phyloP scores from a whole-genome alignment of 2,329 filamentous ascomycete species.

The Erysiphe pulchra region DNA sequence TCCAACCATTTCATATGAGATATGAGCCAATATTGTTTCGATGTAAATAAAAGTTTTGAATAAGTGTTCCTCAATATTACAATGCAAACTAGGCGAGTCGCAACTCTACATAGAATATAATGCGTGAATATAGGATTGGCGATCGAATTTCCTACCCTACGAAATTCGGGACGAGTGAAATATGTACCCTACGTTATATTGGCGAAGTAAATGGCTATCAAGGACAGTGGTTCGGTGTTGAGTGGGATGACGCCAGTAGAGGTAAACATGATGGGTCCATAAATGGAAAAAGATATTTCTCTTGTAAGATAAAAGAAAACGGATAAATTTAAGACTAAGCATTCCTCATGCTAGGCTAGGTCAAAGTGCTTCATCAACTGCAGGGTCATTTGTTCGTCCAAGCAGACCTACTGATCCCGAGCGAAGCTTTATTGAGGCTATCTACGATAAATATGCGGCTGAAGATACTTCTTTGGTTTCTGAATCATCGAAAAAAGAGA shows the following conservation, averaged over 20 bases:
- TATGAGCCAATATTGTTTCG: too few relatives aligned
- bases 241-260: constrained; percentile 74
- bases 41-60: too few relatives aligned
- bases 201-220: constrained; percentile 48
- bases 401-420: constrained; percentile 40
- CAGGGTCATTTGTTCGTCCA: constrained; percentile 71
- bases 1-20: too few relatives aligned
- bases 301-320: constrained; percentile 28
- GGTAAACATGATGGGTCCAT: constrained; percentile 82
- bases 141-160: constrained; percentile 61
- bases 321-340: background rate
- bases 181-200: constrained; percentile 68
- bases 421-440: constrained; percentile 51
- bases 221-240: constrained; percentile 62
- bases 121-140: constrained; percentile 21
- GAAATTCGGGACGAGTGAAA: constrained; percentile 14
- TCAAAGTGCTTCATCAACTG: constrained; percentile 34
- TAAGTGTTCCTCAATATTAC: too few relatives aligned
- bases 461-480: constrained; percentile 16
- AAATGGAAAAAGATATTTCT: constrained; percentile 56
- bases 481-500: constrained; percentile 20
- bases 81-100: too few relatives aligned
- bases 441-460: constrained; percentile 62
- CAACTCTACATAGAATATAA: too few relatives aligned
- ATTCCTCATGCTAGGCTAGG: constrained; percentile 4